These are phyloP conservation scores for Populus trichocarpa DNA, from an alignment of 441 rosid species.

Conservation along the genomic window DNA sequence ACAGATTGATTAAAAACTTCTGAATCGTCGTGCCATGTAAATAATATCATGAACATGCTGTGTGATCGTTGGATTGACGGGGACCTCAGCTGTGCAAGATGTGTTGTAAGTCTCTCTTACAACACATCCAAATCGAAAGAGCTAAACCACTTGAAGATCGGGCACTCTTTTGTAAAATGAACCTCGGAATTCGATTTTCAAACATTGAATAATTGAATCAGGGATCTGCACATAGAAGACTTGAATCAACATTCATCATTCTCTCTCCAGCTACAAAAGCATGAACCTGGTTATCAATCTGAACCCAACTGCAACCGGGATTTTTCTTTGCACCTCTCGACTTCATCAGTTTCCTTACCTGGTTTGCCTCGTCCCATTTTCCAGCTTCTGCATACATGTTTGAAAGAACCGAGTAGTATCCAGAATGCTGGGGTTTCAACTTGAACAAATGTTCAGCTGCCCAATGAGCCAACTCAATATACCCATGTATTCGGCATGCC, in stretches of 20 bases:
- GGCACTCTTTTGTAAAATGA: neutral
- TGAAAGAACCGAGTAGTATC: constrained; percentile 74
- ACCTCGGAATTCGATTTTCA: neutral
- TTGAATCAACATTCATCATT: constrained; percentile 21
- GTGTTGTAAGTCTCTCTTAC: neutral
- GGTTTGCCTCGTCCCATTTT: constrained; percentile 73
- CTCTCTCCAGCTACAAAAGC: constrained; percentile 79
- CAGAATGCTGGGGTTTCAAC: constrained; percentile 73
- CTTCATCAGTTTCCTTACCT: constrained; percentile 66
- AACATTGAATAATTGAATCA: neutral
- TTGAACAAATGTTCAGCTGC: constrained; percentile 68
- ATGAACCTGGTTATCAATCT: constrained; percentile 50
- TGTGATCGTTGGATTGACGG: neutral
- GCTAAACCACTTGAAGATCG: neutral
- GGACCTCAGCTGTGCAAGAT: neutral
- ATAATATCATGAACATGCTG: neutral
- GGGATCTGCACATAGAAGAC: constrained; percentile 13
- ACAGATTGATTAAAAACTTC: neutral
- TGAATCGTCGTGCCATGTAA: neutral
- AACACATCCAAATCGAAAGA: neutral
- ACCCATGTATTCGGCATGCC: constrained; percentile 69
- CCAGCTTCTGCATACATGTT: constrained; percentile 79
- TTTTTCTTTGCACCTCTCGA: constrained; percentile 72
- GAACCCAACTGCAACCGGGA: constrained; percentile 84
- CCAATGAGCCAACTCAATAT: constrained; percentile 61